Conservation (phyloP, 1,284 basidiomycete species). For the Ustanciosporium gigantosporum region DNA sequence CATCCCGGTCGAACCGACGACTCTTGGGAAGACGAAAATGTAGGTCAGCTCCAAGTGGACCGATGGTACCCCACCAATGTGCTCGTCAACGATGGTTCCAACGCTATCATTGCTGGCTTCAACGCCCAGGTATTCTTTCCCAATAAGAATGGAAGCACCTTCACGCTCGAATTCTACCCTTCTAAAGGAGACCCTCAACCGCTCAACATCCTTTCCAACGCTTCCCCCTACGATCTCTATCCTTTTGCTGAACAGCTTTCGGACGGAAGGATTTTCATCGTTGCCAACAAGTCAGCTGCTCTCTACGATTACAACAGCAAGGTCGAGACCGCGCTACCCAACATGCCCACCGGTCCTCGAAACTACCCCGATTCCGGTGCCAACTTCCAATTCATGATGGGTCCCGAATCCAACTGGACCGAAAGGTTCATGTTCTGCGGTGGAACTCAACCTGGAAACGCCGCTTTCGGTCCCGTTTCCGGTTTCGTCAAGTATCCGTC, state of each 20-base stretch:
- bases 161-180: not conserved
- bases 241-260: not conserved
- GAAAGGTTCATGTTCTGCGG: not conserved
- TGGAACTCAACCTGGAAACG: not conserved
- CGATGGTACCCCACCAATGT: not conserved
- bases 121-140: constrained; percentile 1
- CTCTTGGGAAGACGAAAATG: too few species aligned
- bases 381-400: not conserved
- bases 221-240: not conserved
- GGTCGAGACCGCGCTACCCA: not conserved
- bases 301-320: not conserved
- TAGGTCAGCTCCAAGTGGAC: not conserved
- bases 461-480: not conserved
- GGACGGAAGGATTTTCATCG: not conserved
- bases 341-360: constrained; percentile 1
- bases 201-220: not conserved
- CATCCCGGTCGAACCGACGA: too few species aligned
- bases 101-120: not conserved
- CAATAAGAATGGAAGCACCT: not conserved
- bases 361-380: not conserved
- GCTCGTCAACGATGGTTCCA: not conserved
- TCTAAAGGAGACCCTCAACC: not conserved
- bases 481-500: not conserved
- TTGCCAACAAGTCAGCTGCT: too few species aligned
- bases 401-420: not conserved